These are phyloP conservation scores for Leccinum arenicola DNA, from an alignment of 768 basidiomycete species.

Conservation along the genomic window DNA sequence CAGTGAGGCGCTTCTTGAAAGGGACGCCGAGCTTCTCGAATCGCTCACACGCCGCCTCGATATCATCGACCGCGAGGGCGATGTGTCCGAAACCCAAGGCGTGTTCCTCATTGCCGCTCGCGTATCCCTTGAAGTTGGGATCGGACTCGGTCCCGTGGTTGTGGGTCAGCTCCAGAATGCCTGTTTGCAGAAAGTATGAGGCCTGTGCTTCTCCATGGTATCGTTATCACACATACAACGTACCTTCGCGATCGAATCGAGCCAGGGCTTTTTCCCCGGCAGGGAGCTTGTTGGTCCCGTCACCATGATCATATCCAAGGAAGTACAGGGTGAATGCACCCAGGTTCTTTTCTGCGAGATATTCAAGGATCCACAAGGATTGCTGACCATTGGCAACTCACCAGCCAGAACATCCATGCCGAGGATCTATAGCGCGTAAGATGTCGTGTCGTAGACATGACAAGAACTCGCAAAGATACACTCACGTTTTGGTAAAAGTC, in stretches of 20 bases:
- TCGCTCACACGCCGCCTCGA: slow-evolving; percentile 78
- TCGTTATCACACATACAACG: not conserved
- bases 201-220: not conserved
- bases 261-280: slow-evolving; percentile 50
- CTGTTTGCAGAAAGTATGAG: slow-evolving; percentile 32
- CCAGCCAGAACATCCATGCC: slow-evolving; percentile 77
- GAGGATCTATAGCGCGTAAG: slow-evolving; percentile 39
- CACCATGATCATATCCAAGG: slow-evolving; percentile 69
- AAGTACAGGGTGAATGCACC: slow-evolving; percentile 78
- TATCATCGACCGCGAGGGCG: slow-evolving; percentile 78
- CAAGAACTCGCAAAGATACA: slow-evolving; percentile 1
- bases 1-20: slow-evolving; percentile 85
- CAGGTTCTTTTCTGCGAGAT: slow-evolving; percentile 47
- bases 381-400: slow-evolving; percentile 22
- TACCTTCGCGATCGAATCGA: slow-evolving; percentile 67
- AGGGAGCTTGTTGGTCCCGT: slow-evolving; percentile 43
- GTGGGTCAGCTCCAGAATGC: slow-evolving; percentile 80
- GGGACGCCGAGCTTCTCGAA: slow-evolving; percentile 77
- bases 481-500: slow-evolving; percentile 75
- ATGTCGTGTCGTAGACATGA: not conserved
- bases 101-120: slow-evolving; percentile 82
- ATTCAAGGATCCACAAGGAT: slow-evolving; percentile 1
- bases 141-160: slow-evolving; percentile 91
- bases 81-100: slow-evolving; percentile 84
- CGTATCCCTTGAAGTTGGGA: slow-evolving; percentile 75